Evolutionary conservation across 192 early-diverging fungal genomes (phyloP).

Genomic region (Allomyces javanicus): DNA sequence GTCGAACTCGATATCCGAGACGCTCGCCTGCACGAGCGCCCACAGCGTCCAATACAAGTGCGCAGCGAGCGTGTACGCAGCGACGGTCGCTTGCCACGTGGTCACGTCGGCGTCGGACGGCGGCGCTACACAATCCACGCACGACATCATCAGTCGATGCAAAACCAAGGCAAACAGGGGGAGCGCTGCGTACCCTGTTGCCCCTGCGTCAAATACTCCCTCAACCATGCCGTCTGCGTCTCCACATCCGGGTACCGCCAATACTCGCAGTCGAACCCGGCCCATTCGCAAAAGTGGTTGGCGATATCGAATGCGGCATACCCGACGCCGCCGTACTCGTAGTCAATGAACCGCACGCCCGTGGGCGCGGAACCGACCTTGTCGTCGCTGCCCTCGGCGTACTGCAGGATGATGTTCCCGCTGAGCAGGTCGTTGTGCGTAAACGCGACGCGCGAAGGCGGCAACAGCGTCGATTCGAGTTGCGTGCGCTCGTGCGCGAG

Average conservation of each 20-base stretch:
- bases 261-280: conserved; percentile 94
- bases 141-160: too few species aligned
- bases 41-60: conserved; percentile 84
- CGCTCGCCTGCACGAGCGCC: conserved; percentile 59
- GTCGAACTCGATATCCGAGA: conserved; percentile 89
- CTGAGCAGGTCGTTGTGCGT: conserved; percentile 83
- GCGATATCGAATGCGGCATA: conserved; percentile 58
- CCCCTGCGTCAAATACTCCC: conserved; percentile 36
- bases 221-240: conserved; percentile 56
- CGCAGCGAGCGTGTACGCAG: conserved; percentile 65
- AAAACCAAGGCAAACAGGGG: too few species aligned
- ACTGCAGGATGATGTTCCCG: conserved; percentile 62
- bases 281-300: conserved; percentile 89
- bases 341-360: conserved; percentile 27
- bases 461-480: conserved; percentile 17
- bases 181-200: conserved; percentile 13
- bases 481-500: conserved; percentile 15
- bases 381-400: background rate
- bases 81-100: conserved; percentile 51
- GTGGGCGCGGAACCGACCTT: background rate
- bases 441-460: conserved; percentile 67
- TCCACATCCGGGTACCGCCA: conserved; percentile 50
- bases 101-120: conserved; percentile 26
- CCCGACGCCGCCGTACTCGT: conserved; percentile 61
- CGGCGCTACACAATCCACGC: too few species aligned